A percentile compares a stretch with the other conserved stretches of the same genome.
Evolutionary conservation across 2,329 filamentous ascomycete genomes (phyloP).

Genomic region (Sporothrix pallida): DNA sequence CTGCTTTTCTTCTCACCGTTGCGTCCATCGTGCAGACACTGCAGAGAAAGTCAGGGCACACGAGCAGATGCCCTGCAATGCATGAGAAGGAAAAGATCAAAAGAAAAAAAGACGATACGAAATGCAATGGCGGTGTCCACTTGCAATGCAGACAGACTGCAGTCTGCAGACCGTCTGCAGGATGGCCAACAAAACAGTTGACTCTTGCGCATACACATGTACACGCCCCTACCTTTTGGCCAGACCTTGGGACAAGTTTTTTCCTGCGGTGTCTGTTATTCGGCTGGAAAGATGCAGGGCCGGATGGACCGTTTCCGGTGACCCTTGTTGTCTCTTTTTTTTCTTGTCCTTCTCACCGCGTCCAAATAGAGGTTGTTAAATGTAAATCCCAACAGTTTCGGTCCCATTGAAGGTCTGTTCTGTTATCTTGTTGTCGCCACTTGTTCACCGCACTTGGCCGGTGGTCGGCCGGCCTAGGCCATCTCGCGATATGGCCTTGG

Average conservation of each 20-base stretch:
- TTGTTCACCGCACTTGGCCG: not conserved
- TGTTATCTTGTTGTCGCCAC: not conserved
- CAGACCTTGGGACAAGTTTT: constrained; percentile 8
- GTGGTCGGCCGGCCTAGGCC: not conserved
- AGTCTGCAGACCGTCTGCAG: not conserved
- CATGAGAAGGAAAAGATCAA: not conserved
- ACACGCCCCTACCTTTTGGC: constrained; percentile 15
- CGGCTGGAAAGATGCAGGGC: not conserved
- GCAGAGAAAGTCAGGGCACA: not conserved
- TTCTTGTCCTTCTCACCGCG: constrained; percentile 9
- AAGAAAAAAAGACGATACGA: not conserved
- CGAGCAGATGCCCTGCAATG: too few species aligned
- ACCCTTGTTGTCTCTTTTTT: not conserved
- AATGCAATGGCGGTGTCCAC: constrained; percentile 24
- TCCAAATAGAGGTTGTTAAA: not conserved
- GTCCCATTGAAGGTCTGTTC: not conserved
- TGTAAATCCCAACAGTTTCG: not conserved
- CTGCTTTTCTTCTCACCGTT: too few species aligned
- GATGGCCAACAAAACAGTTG: constrained; percentile 3
- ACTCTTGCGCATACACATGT: not conserved
- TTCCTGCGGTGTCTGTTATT: constrained; percentile 16
- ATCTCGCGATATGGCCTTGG: not conserved
- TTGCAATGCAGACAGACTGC: not conserved
- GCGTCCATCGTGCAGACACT: not conserved
- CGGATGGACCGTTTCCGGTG: not conserved